Evolutionary conservation across 106 monocot genomes (phyloP).

Genomic region (Ottelia alismoides): DNA sequence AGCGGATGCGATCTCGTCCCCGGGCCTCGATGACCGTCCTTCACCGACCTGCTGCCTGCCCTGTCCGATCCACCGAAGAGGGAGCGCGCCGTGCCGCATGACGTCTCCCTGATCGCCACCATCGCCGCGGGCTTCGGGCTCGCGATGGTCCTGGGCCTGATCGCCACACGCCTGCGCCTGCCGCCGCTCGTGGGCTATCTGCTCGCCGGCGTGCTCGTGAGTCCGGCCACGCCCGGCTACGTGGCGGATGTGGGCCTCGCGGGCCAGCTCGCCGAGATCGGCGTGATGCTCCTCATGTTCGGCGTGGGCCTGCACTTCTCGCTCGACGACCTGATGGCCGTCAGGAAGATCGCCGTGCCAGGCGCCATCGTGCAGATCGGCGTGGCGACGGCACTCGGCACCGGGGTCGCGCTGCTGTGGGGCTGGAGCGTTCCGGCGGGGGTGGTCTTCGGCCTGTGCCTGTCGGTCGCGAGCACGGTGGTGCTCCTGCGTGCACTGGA

Average conservation of each 20-base stretch:
- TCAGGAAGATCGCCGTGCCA: neutral
- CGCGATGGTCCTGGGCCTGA: neutral
- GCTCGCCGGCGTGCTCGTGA: neutral
- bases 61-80: no score
- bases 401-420: neutral
- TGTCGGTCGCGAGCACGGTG: neutral
- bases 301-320: no score
- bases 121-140: no score
- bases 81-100: no score
- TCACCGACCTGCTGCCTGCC: no score
- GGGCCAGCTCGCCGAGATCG: neutral
- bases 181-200: neutral
- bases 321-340: neutral
- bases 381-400: neutral
- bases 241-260: neutral
- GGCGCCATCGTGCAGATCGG: neutral
- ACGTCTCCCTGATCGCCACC: no score
- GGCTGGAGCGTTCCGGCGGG: neutral
- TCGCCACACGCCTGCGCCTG: neutral
- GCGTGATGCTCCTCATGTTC: no score
- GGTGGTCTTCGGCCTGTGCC: neutral
- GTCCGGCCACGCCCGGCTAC: neutral
- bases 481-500: neutral
- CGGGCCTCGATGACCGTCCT: no score
- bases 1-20: no score